Evolutionary conservation across 257 asterid genomes (phyloP).

Genomic region (Solanum paucissectum): DNA sequence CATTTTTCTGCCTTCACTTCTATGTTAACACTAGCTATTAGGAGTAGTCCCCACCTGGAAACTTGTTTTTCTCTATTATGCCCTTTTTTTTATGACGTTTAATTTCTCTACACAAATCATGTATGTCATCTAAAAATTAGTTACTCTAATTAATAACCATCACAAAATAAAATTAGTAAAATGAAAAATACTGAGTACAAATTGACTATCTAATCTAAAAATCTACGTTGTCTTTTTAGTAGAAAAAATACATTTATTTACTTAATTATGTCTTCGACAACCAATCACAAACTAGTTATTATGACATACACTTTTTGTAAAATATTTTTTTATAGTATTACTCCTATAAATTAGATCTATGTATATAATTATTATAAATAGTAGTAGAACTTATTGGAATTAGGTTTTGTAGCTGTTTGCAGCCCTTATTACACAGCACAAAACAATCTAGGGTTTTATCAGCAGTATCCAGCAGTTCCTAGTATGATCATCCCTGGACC

Average conservation of each 20-base stretch:
- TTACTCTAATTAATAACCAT: neutral
- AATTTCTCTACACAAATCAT: neutral
- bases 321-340: neutral
- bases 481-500: constrained; percentile 27
- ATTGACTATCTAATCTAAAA: neutral
- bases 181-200: neutral
- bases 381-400: neutral
- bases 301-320: neutral
- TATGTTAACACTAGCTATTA: neutral
- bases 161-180: neutral
- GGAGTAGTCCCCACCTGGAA: neutral
- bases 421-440: constrained; percentile 41
- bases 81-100: neutral
- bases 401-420: constrained; percentile 30
- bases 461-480: constrained; percentile 27
- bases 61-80: neutral
- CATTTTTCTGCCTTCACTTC: neutral
- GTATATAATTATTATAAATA: neutral
- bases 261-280: neutral
- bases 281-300: neutral
- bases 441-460: constrained; percentile 20
- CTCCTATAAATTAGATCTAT: neutral
- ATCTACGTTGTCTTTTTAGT: neutral
- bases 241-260: neutral
- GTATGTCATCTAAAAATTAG: neutral